These are phyloP conservation scores for Pseudogymnoascus sp. DNA, from an alignment of 2,329 filamentous ascomycete species.

Conservation along the genomic window DNA sequence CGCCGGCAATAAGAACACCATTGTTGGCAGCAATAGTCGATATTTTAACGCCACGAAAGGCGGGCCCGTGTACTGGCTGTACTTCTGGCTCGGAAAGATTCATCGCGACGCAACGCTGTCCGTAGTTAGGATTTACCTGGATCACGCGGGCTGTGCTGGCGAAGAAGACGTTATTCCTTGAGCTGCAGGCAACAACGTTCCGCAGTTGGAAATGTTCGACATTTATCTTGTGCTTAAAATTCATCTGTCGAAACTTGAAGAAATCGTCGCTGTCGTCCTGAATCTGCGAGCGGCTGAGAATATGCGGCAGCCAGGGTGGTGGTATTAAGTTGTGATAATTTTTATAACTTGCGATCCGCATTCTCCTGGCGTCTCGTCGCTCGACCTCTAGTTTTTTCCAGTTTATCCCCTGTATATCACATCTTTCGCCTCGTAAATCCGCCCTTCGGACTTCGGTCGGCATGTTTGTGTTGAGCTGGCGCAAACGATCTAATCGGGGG, in stretches of 20 bases:
- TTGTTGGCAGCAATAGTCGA: conserved; percentile 28
- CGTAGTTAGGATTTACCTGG: conserved; percentile 39
- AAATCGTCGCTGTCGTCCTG: conserved; percentile 31
- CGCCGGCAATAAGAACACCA: conserved; percentile 32
- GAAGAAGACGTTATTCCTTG: conserved; percentile 49
- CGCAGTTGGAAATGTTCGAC: conserved; percentile 60
- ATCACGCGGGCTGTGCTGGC: conserved; percentile 42
- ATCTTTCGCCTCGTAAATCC: conserved; percentile 47
- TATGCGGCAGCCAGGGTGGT: background rate
- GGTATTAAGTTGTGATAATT: conserved; percentile 46
- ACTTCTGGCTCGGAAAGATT: conserved; percentile 23
- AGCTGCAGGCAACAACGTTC: conserved; percentile 50
- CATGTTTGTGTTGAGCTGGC: conserved; percentile 16
- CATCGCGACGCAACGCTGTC: conserved; percentile 17
- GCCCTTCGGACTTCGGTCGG: conserved; percentile 28
- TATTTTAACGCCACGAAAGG: conserved; percentile 22
- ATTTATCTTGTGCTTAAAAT: conserved; percentile 43
- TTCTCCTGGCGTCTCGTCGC: conserved; percentile 39
- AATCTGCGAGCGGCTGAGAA: conserved; percentile 13
- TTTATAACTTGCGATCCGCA: conserved; percentile 41
- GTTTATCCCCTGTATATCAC: conserved; percentile 52
- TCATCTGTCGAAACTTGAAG: conserved; percentile 51
- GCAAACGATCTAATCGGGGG: conserved; percentile 17
- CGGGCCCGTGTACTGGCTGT: conserved; percentile 18
- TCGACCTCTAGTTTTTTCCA: conserved; percentile 47